Evolutionary conservation across 192 early-diverging fungal genomes (phyloP), one percentile per base, ranked within the genome.

Genomic region (Coemansia sp.): DNA sequence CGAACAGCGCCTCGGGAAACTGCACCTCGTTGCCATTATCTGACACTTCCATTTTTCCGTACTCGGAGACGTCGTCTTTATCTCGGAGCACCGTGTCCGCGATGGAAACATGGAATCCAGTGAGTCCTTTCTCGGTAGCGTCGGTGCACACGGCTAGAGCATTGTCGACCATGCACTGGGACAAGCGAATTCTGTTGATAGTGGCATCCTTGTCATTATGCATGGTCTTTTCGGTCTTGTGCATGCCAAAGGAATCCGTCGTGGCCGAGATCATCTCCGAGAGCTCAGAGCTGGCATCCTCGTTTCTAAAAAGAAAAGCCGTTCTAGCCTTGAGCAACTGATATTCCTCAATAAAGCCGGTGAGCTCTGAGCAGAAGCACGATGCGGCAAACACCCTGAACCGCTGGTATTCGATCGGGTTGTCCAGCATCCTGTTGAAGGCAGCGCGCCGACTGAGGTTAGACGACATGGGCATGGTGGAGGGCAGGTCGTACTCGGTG

Each of bases 311-410:
- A 20, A 64, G 36, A n/a, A 52, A 24, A 11, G 59, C 28, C 4
- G 70, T 66, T 4, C 54, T 53, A 0, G 60, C 29, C 45, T 72
- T 71, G n/a, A 78, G 66, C 19, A 27, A 24, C 59, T 78, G 75
- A 48, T 78, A 78, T 34, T 71, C 65, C 35, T 78, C 69, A 42
- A 72, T 34, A 49, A 78, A 78, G 4, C 66, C 55, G 0, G 66
- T 71, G 6, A 78, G 62, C 46, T 78, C 75, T 3, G 75, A 68
- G 55, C 75, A 71, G 23, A 78, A 72, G 55, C 75, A 78, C 10
- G 75, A 68, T 5, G 65, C 65, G 19, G 75, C 67, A 53, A 72
- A 71, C 24, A 27, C 16, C 20, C 69, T 61, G 34, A 78, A 69
- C 23, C 49, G 18, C 23, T 60, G 39, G 55, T 72, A 78, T 27